Evolutionary conservation across 1,284 basidiomycete genomes (phyloP).

Genomic region (Erythrobasidium hasegawianum): DNA sequence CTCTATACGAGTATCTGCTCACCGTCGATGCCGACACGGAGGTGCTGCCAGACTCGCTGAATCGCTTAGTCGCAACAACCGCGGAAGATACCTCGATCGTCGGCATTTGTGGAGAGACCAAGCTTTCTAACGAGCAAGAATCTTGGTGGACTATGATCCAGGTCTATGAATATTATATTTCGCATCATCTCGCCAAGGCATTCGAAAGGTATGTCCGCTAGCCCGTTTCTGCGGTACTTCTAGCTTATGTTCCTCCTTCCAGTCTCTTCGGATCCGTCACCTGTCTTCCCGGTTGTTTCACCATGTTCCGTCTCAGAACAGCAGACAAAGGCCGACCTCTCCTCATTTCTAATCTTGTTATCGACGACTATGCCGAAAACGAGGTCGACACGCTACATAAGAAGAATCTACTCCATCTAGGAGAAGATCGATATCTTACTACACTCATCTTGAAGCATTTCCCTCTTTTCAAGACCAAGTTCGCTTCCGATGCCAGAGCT

Average conservation of each 20-base stretch:
- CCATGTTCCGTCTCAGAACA: slow-evolving; percentile 84
- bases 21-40: slow-evolving; percentile 94
- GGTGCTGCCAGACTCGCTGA: slow-evolving; percentile 82
- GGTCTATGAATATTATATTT: slow-evolving; percentile 65
- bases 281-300: slow-evolving; percentile 86
- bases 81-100: slow-evolving; percentile 91
- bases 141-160: slow-evolving; percentile 99
- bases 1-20: slow-evolving; percentile 88
- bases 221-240: too few relatives aligned
- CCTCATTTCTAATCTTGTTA: slow-evolving; percentile 69
- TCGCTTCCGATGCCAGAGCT: slow-evolving; percentile 87
- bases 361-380: slow-evolving; percentile 91
- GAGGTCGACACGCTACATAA: slow-evolving; percentile 95
- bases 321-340: slow-evolving; percentile 71
- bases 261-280: slow-evolving; percentile 90
- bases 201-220: slow-evolving; percentile 72
- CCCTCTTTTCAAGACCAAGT: slow-evolving; percentile 76
- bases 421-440: slow-evolving; percentile 97
- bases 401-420: slow-evolving; percentile 62
- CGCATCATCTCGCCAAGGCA: slow-evolving; percentile 94
- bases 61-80: slow-evolving; percentile 78
- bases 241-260: neutral
- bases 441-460: slow-evolving; percentile 78
- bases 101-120: slow-evolving; percentile 94
- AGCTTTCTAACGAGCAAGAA: slow-evolving; percentile 82